Evolutionary conservation across 208 protist genomes (phyloP).

Genomic region (Crithidia brevicula): DNA sequence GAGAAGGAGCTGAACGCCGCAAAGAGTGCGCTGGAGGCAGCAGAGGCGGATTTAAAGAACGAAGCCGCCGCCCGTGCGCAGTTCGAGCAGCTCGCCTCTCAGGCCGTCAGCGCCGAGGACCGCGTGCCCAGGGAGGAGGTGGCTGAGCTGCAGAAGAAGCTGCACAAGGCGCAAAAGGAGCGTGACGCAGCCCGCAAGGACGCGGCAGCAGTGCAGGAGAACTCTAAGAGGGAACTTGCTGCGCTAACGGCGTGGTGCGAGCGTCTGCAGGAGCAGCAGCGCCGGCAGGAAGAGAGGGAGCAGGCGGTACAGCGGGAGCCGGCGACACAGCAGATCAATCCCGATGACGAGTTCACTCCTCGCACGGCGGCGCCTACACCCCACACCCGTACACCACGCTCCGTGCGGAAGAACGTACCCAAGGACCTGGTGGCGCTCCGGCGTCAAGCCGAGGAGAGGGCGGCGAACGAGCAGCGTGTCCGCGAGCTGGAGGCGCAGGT

Average conservation of each 20-base stretch:
- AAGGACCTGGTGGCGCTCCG: conserved; percentile 11
- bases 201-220: conserved; percentile 24
- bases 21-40: conserved; percentile 35
- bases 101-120: conserved; percentile 32
- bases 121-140: conserved; percentile 39
- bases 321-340: not conserved
- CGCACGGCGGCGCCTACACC: conserved; percentile 21
- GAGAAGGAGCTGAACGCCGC: conserved; percentile 28
- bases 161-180: conserved; percentile 31
- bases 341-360: conserved; percentile 32
- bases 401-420: conserved; percentile 21
- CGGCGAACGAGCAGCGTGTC: conserved; percentile 20
- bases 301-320: not conserved
- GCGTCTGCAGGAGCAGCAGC: conserved; percentile 48
- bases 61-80: conserved; percentile 39
- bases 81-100: conserved; percentile 47
- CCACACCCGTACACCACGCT: conserved; percentile 27
- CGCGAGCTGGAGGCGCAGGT: conserved; percentile 41
- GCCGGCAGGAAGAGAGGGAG: conserved; percentile 22
- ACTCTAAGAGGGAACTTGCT: conserved; percentile 43
- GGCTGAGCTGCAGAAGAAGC: conserved; percentile 21
- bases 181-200: conserved; percentile 18
- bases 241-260: conserved; percentile 51
- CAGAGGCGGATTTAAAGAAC: conserved; percentile 28
- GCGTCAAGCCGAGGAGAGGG: conserved; percentile 31